Evolutionary conservation across 2,329 filamentous ascomycete species (phyloP).

Genomic region (Sporothrix protearum): DNA sequence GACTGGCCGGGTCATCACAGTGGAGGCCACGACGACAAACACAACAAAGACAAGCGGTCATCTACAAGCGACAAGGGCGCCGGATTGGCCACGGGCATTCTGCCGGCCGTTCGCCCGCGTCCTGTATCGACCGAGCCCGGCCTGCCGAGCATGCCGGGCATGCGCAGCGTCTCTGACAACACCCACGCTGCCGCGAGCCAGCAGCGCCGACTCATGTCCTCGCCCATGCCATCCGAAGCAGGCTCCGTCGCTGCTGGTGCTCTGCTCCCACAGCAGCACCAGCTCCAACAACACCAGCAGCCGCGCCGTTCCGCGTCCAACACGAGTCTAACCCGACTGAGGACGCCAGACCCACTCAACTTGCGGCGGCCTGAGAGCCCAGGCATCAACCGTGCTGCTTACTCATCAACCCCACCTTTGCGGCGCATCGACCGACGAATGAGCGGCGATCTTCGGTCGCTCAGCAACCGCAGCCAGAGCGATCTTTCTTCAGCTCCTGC

Average conservation of each 20-base stretch:
- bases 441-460: conserved; percentile 73
- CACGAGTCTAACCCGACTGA: conserved; percentile 49
- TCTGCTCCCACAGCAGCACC: conserved; percentile 31
- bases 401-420: conserved; percentile 62
- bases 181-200: conserved; percentile 18
- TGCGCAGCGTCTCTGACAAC: conserved; percentile 26
- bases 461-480: conserved; percentile 51
- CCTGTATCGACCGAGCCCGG: not conserved
- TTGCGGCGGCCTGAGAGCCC: conserved; percentile 63
- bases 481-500: conserved; percentile 6
- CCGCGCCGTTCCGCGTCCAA: conserved; percentile 48
- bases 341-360: conserved; percentile 52
- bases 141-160: not conserved
- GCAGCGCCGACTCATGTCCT: conserved; percentile 20
- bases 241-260: not conserved
- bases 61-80: conserved; percentile 31
- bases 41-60: conserved; percentile 18
- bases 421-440: conserved; percentile 64
- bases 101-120: conserved; percentile 2
- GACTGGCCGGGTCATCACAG: conserved; percentile 37
- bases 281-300: not conserved
- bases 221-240: conserved; percentile 14
- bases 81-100: conserved; percentile 26
- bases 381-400: conserved; percentile 46
- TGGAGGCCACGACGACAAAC: not conserved